A percentile compares a stretch with the other conserved stretches of the same genome.
Conservation (phyloP, 1,139 yeast genomes). For the Taphrina wiesneri region DNA sequence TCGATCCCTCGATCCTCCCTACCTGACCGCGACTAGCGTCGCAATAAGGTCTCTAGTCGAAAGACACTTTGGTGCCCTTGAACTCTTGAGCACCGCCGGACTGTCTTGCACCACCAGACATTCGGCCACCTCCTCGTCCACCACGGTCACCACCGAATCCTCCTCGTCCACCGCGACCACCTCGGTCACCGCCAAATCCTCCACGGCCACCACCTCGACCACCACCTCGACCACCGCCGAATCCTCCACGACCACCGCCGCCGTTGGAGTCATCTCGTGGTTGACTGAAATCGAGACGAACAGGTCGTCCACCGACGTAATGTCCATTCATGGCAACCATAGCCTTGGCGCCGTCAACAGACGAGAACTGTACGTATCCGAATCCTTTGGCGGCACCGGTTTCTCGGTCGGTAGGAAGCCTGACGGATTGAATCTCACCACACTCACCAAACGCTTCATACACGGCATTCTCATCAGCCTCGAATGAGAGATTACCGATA, state of each 20-base stretch:
- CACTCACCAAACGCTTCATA: slow-evolving; percentile 75
- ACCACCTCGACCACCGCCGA: slow-evolving; percentile 50
- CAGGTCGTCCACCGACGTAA: slow-evolving; percentile 85
- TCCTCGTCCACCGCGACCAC: slow-evolving; percentile 42
- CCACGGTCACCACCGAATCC: slow-evolving; percentile 40
- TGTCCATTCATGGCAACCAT: slow-evolving; percentile 89
- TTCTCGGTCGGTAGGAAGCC: slow-evolving; percentile 91
- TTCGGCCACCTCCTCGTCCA: slow-evolving; percentile 33
- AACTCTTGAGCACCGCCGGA: slow-evolving; percentile 34
- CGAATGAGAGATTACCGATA: slow-evolving; percentile 96
- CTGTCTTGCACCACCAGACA: slow-evolving; percentile 31
- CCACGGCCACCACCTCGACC: slow-evolving; percentile 49
- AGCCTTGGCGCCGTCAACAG: slow-evolving; percentile 84
- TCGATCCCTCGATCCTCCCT: neutral
- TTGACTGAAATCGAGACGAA: slow-evolving; percentile 90
- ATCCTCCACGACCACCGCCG: slow-evolving; percentile 53
- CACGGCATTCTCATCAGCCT: slow-evolving; percentile 92
- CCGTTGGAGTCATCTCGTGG: slow-evolving; percentile 65
- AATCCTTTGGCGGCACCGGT: slow-evolving; percentile 98
- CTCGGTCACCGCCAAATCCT: slow-evolving; percentile 30
- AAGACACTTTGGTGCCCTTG: slow-evolving; percentile 34
- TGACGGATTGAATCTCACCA: slow-evolving; percentile 82
- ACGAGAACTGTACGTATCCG: slow-evolving; percentile 90
- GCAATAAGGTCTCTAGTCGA: slow-evolving; percentile 4
- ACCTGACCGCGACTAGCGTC: neutral